Percentiles rank a stretch among this genome's conserved stretches.
Evolutionary conservation across 176 grass and related monocot genomes (phyloP).

Genomic region (Eragrostis nindensis): DNA sequence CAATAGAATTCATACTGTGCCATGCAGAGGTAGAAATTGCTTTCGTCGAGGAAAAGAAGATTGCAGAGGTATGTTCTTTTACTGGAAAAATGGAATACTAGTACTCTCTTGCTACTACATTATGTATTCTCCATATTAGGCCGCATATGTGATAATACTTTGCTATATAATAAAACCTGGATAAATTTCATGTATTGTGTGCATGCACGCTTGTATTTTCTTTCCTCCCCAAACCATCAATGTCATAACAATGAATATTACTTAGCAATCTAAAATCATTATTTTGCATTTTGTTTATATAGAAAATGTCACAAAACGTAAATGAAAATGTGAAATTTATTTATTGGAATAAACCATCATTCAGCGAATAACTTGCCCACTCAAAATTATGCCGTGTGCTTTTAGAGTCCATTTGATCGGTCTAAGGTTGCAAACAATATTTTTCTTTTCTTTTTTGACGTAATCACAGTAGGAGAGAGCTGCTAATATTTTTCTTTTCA

Average conservation of each 20-base stretch:
- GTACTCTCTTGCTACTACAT: not conserved
- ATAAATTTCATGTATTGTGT: not conserved
- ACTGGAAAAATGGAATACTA: constrained; percentile 1
- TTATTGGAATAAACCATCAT: constrained; percentile 23
- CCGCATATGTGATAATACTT: not conserved
- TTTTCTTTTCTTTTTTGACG: no score
- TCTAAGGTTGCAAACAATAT: constrained; percentile 3
- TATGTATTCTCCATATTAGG: constrained; percentile 4
- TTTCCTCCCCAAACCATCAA: no score
- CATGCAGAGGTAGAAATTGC: constrained; percentile 92
- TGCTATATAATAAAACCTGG: not conserved
- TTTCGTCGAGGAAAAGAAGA: constrained; percentile 95
- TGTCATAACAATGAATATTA: not conserved
- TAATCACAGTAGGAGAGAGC: no score
- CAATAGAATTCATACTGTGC: constrained; percentile 89
- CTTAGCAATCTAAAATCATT: not conserved
- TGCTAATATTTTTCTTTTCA: constrained; percentile 51
- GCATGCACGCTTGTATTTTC: not conserved
- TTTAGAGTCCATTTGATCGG: not conserved
- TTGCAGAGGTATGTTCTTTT: constrained; percentile 67
- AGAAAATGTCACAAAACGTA: not conserved
- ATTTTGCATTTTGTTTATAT: not conserved
- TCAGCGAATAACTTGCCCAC: not conserved
- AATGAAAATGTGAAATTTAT: constrained; percentile 12
- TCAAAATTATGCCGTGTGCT: constrained; percentile 15